These are phyloP conservation scores for Avena insularis DNA, from an alignment of 176 grass and related monocot species.

Conservation along the genomic window DNA sequence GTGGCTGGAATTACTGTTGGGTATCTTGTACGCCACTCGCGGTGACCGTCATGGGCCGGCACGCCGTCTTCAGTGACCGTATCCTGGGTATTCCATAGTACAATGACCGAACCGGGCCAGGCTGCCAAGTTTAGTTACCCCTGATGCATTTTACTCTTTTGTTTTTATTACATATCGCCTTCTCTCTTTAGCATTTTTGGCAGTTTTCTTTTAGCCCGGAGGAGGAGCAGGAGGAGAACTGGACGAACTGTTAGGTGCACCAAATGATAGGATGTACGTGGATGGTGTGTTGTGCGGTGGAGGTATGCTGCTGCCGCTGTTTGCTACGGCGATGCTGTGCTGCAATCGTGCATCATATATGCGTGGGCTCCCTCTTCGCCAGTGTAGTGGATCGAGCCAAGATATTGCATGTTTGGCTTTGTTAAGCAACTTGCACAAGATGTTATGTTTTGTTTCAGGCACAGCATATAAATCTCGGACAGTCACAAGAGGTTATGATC, in stretches of 20 bases:
- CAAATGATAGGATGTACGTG: constrained; percentile 29
- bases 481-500: too few species aligned
- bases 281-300: constrained; percentile 28
- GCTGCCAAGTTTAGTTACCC: too few species aligned
- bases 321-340: not conserved
- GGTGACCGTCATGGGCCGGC: too few species aligned
- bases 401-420: not conserved
- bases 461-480: not conserved
- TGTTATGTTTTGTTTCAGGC: not conserved
- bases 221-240: not conserved
- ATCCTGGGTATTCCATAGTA: too few species aligned
- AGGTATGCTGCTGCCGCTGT: not conserved
- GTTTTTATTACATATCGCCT: not conserved
- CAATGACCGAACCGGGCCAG: too few species aligned
- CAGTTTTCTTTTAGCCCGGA: not conserved
- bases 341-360: not conserved
- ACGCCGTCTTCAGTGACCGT: too few species aligned
- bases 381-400: not conserved
- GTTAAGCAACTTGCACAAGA: not conserved
- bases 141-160: not conserved
- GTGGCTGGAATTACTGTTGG: too few species aligned
- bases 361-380: not conserved
- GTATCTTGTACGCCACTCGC: too few species aligned
- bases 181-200: constrained; percentile 17
- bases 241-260: constrained; percentile 34